These are phyloP conservation scores for Striga asiatica DNA, from an alignment of 257 asterid genomes.

Conservation along the genomic window DNA sequence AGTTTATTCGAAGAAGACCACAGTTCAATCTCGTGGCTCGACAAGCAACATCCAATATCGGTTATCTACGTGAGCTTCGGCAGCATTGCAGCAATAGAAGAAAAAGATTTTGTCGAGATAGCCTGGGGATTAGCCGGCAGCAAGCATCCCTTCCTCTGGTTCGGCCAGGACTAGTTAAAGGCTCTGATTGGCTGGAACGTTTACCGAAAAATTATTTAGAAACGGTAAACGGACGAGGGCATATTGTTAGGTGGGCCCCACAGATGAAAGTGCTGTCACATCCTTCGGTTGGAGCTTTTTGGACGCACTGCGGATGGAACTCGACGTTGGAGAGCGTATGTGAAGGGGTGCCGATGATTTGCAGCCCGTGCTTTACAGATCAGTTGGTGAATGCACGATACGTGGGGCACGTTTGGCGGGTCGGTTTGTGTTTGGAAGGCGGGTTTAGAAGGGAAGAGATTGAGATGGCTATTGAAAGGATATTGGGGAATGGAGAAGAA, in stretches of 20 bases:
- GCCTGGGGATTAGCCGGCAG: conserved; percentile 31
- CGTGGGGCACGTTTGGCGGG: conserved; percentile 35
- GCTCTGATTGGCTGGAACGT: conserved; percentile 21
- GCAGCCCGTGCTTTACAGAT: conserved; percentile 30
- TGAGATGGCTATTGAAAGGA: conserved; percentile 17
- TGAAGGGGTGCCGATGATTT: conserved; percentile 45
- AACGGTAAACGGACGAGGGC: conserved; percentile 21
- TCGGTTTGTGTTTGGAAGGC: conserved; percentile 30
- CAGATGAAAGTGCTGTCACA: conserved; percentile 29
- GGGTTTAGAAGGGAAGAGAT: conserved; percentile 20
- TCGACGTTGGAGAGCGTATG: conserved; percentile 29
- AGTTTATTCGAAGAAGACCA: conserved; percentile 27
- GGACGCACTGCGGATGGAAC: conserved; percentile 40
- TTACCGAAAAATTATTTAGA: conserved; percentile 19
- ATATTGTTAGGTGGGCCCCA: conserved; percentile 37
- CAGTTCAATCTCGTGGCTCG: conserved; percentile 40
- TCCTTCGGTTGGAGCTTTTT: conserved; percentile 29
- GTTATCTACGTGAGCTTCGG: conserved; percentile 43
- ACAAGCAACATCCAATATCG: conserved; percentile 23
- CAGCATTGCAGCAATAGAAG: conserved; percentile 22
- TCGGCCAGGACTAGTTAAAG: conserved; percentile 21
- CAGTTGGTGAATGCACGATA: conserved; percentile 35
- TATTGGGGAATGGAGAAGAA: conserved; percentile 28
- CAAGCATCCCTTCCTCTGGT: conserved; percentile 34
- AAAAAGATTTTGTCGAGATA: conserved; percentile 23